These are phyloP conservation scores for Orbilia javanica DNA, from an alignment of 2,329 filamentous ascomycete genomes.

Conservation along the genomic window DNA sequence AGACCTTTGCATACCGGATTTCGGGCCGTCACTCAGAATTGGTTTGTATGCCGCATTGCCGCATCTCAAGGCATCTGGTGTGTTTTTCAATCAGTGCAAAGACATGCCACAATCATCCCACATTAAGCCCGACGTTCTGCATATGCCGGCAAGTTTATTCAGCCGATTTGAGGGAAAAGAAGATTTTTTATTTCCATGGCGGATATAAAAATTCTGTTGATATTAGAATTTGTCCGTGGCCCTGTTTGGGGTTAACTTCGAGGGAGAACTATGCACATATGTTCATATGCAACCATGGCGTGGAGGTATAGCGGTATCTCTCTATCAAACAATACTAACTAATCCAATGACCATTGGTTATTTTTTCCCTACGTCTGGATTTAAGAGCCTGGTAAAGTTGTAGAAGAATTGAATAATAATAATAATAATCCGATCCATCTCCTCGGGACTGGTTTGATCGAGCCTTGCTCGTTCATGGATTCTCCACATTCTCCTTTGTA, in stretches of 20 bases:
- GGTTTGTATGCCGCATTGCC: conserved; percentile 17
- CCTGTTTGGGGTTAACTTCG: not conserved
- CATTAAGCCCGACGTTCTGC: not conserved
- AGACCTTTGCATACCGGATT: not conserved
- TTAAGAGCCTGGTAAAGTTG: too few relatives aligned
- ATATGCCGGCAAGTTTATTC: not conserved
- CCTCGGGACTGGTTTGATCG: too few relatives aligned
- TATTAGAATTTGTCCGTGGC: not conserved
- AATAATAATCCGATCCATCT: too few relatives aligned
- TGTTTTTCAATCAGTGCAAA: not conserved
- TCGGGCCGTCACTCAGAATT: conserved; percentile 13
- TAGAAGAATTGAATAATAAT: too few relatives aligned
- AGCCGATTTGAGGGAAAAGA: not conserved
- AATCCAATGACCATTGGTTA: too few relatives aligned
- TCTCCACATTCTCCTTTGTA: too few relatives aligned
- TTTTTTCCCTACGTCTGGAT: too few relatives aligned
- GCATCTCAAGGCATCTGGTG: not conserved
- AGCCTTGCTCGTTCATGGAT: too few relatives aligned
- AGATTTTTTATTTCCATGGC: not conserved
- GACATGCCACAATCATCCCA: not conserved
- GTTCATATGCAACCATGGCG: too few relatives aligned
- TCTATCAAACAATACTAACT: too few relatives aligned
- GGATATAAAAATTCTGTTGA: not conserved
- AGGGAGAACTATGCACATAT: too few relatives aligned
- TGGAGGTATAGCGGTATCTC: too few relatives aligned